phyloP scores from a whole-genome alignment of 1,284 basidiomycete species.

The Phylloboletellus chloephorus region DNA sequence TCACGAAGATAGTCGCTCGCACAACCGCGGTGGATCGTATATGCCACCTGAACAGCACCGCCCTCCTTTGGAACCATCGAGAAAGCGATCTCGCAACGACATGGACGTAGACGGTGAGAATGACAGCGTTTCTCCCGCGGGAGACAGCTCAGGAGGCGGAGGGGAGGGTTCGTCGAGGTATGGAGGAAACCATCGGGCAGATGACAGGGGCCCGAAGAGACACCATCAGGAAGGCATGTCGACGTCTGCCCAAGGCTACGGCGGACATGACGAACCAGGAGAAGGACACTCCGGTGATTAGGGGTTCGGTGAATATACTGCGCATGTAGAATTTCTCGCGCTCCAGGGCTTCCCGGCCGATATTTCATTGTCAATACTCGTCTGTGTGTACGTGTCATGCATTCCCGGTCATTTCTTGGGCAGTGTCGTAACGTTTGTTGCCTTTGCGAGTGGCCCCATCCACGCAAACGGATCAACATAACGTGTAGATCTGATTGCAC shows the following conservation, averaged over 20 bases:
- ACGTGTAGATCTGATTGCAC: constrained; percentile 28
- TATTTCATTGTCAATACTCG: constrained; percentile 16
- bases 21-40: constrained; percentile 30
- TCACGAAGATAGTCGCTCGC: constrained; percentile 44
- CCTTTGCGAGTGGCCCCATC: constrained; percentile 12
- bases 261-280: constrained; percentile 42
- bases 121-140: constrained; percentile 37
- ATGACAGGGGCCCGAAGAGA: constrained; percentile 53
- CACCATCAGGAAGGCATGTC: constrained; percentile 43
- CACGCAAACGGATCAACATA: constrained; percentile 25
- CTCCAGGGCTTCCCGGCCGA: constrained; percentile 22
- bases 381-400: constrained; percentile 17
- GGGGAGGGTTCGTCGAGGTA: constrained; percentile 28
- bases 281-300: constrained; percentile 34
- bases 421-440: constrained; percentile 20
- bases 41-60: constrained; percentile 29
- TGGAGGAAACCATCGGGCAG: constrained; percentile 29
- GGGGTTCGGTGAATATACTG: constrained; percentile 24
- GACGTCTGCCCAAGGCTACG: constrained; percentile 35
- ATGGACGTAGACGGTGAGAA: constrained; percentile 53
- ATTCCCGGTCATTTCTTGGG: constrained; percentile 16
- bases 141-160: constrained; percentile 33
- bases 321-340: constrained; percentile 34
- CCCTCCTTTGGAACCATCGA: constrained; percentile 33
- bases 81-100: constrained; percentile 54